Evolutionary conservation across 768 basidiomycete species (phyloP), one percentile per base, ranked within the genome.

Genomic region (Phaeolepiota aurea): DNA sequence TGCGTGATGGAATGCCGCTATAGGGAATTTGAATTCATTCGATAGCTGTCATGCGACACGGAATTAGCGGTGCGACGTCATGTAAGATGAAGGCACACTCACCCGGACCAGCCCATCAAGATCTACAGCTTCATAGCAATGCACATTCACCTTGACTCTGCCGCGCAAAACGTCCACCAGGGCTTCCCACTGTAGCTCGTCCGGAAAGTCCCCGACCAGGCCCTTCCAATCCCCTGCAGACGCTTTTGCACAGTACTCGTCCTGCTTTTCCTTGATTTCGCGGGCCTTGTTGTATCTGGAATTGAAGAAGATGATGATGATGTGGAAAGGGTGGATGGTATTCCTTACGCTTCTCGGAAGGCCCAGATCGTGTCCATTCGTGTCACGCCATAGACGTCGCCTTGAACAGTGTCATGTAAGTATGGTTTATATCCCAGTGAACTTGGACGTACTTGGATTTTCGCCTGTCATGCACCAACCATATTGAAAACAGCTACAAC

Each of bases 21-120:
- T 71, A 4, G 78, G 75, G 56, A 87, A 87, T 49, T 81, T 71
- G 71, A 89, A 92, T 54, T 92, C 87, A 51, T 91, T 86, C 21
- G 86, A 77, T 23, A 89, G 68, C 75, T 87, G 46, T 14, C 10
- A 15, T 9, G 32, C 5, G 15, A 19, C 11, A 10, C 9, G 20
- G 19, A 35, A 11, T n/a, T n/a, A n/a, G 9, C 9, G 16, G 34
- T 35, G 10, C 9, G 9, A 35, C 10, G 10, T 11, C 9, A 18
- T 35, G 9, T 20, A 32, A 40, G 10, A 36, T 32, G 20, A 10
- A 5, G 40, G 42, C 7, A 21, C 16, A 19, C 78, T 22, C 53
- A 85, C 84, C 48, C 85, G 65, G 45, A 85, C 76, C 13, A 87
- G 64, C 13, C 63, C 72, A 52, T 87, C 84, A 12, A 87, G 59